Base-by-base conservation (phyloP, 2,329 filamentous ascomycete genomes). In the Scedosporium boydii region DNA sequence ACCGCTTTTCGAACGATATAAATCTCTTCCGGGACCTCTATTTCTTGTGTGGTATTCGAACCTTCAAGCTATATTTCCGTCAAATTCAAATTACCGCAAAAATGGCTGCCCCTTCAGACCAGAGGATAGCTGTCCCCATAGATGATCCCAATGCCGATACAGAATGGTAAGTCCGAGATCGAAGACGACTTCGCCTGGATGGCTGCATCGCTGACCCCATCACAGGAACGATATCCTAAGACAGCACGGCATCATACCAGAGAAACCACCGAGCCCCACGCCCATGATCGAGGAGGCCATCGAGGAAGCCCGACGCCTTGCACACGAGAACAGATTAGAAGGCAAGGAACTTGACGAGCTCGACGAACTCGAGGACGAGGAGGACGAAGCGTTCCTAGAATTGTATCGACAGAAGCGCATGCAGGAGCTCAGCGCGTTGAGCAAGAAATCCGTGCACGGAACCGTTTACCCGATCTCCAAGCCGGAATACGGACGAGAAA, bases 81-180 rank as follows among this genome's bases (percentile, higher is more conserved):
- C 29, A 7, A 5, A 27, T 9, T 55, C 65, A 72, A 38, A 61
- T 87, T 87, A 85, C 83, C 84, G 18, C 82, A 84, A 72, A 38
- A 61, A 88, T 88, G 85, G 83, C 84, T 18, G 83, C 84, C 38
- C 85, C 85, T 42, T 70, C 75, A 67, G 86, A 88, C 61, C 83
- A 88, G 70, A 79, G 86, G 57, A 86, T 88, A 67, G 81, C 81
- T 70, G 95, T 99, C 64, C 92, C 93, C 55, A 89, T 99, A 68
- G 91, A 96, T 72, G 88, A 98, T 72, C 93, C 93, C 38, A 96
- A 98, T 72, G 95, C 92, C 66, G 95, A 99, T 73, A 99, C 95
- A 66, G 95, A 99, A 87, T 99, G 95, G 95, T 93, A 78, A 64
- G 69, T 65, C 67, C 65, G 29, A 48, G 2, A 41, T 16, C 18